Conservation (phyloP, 2,329 filamentous ascomycete species). For the Venturia aucupariae region DNA sequence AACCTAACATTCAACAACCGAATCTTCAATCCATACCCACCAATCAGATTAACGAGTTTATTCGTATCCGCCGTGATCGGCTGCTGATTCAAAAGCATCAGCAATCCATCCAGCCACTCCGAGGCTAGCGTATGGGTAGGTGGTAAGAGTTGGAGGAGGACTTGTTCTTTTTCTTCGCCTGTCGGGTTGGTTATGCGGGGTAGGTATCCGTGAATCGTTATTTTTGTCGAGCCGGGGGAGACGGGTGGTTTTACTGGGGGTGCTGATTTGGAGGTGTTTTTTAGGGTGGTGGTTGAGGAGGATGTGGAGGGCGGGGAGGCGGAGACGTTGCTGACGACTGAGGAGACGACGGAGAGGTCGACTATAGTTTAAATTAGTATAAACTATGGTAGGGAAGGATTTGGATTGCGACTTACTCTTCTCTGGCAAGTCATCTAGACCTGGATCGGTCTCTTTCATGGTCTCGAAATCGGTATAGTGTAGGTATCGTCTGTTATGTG, state of each 20-base stretch:
- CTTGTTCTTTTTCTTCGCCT: slow-evolving; percentile 48
- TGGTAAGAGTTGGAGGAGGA: slow-evolving; percentile 76
- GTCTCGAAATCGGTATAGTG: slow-evolving; percentile 79
- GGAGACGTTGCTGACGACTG: slow-evolving; percentile 87
- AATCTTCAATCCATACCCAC: slow-evolving; percentile 88
- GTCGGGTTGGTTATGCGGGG: slow-evolving; percentile 20
- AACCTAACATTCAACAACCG: slow-evolving; percentile 82
- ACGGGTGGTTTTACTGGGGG: slow-evolving; percentile 19
- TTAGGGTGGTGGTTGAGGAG: slow-evolving; percentile 39
- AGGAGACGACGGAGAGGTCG: slow-evolving; percentile 79
- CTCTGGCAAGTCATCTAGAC: slow-evolving; percentile 62
- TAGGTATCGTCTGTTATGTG: slow-evolving; percentile 80
- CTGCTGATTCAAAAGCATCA: slow-evolving; percentile 90
- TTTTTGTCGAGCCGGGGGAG: slow-evolving; percentile 56
- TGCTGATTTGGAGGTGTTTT: slow-evolving; percentile 23
- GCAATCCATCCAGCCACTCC: slow-evolving; percentile 90
- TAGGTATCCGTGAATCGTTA: slow-evolving; percentile 75
- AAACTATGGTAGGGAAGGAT: neutral
- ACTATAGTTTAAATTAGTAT: slow-evolving; percentile 35
- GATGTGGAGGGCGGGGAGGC: slow-evolving; percentile 44
- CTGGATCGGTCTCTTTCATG: slow-evolving; percentile 53
- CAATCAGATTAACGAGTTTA: slow-evolving; percentile 75
- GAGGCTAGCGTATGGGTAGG: slow-evolving; percentile 73
- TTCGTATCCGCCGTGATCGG: slow-evolving; percentile 96
- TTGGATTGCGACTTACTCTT: slow-evolving; percentile 46